These are phyloP conservation scores for Sphagnurus paluster DNA, from an alignment of 1,284 basidiomycete species.

Conservation along the genomic window DNA sequence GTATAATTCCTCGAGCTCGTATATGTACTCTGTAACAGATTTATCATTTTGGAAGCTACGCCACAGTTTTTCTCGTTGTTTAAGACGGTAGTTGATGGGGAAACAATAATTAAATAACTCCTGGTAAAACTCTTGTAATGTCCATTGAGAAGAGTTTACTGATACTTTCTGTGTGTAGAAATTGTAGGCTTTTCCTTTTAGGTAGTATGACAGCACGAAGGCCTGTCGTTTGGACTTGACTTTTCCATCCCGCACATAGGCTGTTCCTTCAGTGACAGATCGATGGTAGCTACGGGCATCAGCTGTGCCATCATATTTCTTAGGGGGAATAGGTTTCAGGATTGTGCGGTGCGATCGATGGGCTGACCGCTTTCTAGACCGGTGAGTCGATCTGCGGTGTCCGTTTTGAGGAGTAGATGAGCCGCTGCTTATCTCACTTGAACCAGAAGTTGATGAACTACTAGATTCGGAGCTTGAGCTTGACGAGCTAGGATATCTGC, in stretches of 20 bases:
- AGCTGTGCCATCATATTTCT: slow-evolving; percentile 28
- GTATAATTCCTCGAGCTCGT: slow-evolving; percentile 32
- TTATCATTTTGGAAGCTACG: slow-evolving; percentile 23
- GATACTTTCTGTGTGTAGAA: slow-evolving; percentile 39
- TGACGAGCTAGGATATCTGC: background rate
- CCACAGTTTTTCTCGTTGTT: slow-evolving; percentile 20
- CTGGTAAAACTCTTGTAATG: slow-evolving; percentile 29
- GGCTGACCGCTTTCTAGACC: background rate
- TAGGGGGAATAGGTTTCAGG: slow-evolving; percentile 25
- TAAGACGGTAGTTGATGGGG: slow-evolving; percentile 6
- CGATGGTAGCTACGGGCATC: slow-evolving; percentile 25
- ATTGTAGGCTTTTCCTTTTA: slow-evolving; percentile 35
- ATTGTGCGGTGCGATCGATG: background rate
- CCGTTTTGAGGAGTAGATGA: background rate
- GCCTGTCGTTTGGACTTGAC: slow-evolving; percentile 23
- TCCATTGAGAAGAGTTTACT: slow-evolving; percentile 24
- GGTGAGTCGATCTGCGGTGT: too few relatives aligned
- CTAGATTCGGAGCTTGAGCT: background rate
- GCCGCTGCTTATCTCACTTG: background rate
- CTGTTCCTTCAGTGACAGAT: slow-evolving; percentile 29
- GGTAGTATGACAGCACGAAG: slow-evolving; percentile 24
- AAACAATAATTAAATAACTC: slow-evolving; percentile 40
- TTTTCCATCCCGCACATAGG: slow-evolving; percentile 26
- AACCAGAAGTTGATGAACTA: background rate
- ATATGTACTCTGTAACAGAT: slow-evolving; percentile 27